Base-by-base conservation (phyloP, 352 stramenopile species). In the Lagenidium sp. region DNA sequence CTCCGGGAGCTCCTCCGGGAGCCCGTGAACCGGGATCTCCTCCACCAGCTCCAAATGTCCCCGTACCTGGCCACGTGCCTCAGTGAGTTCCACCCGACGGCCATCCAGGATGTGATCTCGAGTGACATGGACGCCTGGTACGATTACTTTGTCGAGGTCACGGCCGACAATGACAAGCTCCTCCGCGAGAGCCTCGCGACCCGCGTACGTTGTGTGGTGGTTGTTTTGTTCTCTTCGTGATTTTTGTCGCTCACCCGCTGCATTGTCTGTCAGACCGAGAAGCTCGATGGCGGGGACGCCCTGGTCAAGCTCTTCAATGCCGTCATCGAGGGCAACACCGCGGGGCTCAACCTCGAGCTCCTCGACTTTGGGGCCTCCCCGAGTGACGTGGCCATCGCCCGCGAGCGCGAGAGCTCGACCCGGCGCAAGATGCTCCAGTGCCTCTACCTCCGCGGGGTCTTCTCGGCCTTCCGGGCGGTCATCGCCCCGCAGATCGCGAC, bases 121-220 rank as follows among this genome's bases (percentile, higher is more conserved):
- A 65, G 59, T 3, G 70, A 89, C 41, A 36, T 84, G 6, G 70
- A 81, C 19, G 65, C 64, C 1, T 89, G 76, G 76, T 54, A 54
- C 10, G 63, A 73, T 20, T 89, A 74, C 41, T 82, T 89, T 34
- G 62, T 86, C 2, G 68, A 89, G 28, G 57, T 66, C 1, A 63
- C 77, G 12, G 44, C 64, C 10, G 64, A 63, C 0, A 68, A 79
- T 41, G 70, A 85, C n/a, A 36, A 37, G 25, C 59, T 89, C 23
- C 46, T 89, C 15, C 53, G 61, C 15, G 73, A 86, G 16, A 67
- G 57, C 19, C 30, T 89, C 11, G 36, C 67, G 7, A 48, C 65
- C 3, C 57, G 60, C 45, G 75, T 84, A 46, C 25, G 49, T 41
- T 7, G n/a, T 22, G 25, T 12, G 18, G 19, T 53, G 6, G 3